phyloP scores from a whole-genome alignment of 2,329 filamentous ascomycete species.

The Calonectria honghensis region DNA sequence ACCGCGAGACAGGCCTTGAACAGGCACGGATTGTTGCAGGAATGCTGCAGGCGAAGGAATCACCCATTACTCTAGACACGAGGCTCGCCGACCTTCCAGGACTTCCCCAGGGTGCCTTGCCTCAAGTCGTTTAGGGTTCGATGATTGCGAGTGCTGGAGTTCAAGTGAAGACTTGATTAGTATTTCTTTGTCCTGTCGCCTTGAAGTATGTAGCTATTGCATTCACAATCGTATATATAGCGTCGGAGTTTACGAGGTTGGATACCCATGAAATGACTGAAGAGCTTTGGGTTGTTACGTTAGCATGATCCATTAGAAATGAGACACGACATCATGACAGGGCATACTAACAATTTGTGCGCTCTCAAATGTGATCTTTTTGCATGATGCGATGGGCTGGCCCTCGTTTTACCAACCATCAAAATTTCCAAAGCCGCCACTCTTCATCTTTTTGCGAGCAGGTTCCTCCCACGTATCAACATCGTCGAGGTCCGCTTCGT shows the following conservation, averaged over 20 bases:
- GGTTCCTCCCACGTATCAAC: slow-evolving; percentile 82
- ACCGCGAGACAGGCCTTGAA: slow-evolving; percentile 66
- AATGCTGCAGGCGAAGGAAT: slow-evolving; percentile 62
- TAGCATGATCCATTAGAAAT: slow-evolving; percentile 43
- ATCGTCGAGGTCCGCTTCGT: slow-evolving; percentile 77
- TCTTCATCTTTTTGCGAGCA: slow-evolving; percentile 86
- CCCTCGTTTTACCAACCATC: slow-evolving; percentile 82
- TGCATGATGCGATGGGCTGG: slow-evolving; percentile 5
- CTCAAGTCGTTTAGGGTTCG: slow-evolving; percentile 53
- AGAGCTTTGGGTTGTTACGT: slow-evolving; percentile 40
- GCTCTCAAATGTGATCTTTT: background rate
- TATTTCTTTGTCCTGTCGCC: slow-evolving; percentile 17
- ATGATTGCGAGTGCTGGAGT: background rate
- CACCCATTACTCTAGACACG: slow-evolving; percentile 18
- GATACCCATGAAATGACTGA: slow-evolving; percentile 35
- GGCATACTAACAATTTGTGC: slow-evolving; percentile 43
- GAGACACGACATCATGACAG: slow-evolving; percentile 39
- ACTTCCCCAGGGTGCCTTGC: slow-evolving; percentile 51
- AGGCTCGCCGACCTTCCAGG: slow-evolving; percentile 53
- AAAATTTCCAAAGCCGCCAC: slow-evolving; percentile 93
- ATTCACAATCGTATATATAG: slow-evolving; percentile 35
- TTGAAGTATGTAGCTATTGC: slow-evolving; percentile 20
- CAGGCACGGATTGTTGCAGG: slow-evolving; percentile 67
- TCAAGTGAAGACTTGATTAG: slow-evolving; percentile 12
- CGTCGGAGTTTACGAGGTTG: slow-evolving; percentile 36